Percentiles rank a stretch among this genome's conserved stretches.
These are phyloP conservation scores for Barnettozyma populi DNA, from an alignment of 805 yeast species.

Conservation along the genomic window DNA sequence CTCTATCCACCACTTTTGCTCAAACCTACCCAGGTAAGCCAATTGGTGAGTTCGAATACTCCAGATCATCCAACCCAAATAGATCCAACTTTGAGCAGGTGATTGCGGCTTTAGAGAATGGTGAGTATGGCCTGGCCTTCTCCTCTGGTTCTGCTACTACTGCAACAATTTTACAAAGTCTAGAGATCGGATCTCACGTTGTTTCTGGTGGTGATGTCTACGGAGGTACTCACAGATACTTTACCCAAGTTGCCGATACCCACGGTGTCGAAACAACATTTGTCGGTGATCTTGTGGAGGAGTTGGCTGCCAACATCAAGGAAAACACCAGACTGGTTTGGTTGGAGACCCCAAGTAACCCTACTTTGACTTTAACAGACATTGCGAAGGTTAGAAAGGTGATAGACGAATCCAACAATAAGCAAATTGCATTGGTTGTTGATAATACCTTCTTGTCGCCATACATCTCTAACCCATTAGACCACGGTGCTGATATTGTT, in stretches of 20 bases:
- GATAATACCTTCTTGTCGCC: constrained; percentile 90
- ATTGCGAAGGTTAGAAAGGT: constrained; percentile 55
- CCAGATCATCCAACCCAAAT: constrained; percentile 83
- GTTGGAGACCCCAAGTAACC: constrained; percentile 88
- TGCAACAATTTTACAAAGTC: constrained; percentile 66
- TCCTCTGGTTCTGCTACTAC: constrained; percentile 86
- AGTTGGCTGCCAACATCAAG: constrained; percentile 49
- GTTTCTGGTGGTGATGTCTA: constrained; percentile 81
- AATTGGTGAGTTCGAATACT: constrained; percentile 74
- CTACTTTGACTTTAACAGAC: constrained; percentile 76
- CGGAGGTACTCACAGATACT: constrained; percentile 90
- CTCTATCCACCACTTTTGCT: constrained; percentile 80
- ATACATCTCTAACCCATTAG: constrained; percentile 78
- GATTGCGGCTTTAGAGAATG: constrained; percentile 74
- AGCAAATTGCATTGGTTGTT: constrained; percentile 59
- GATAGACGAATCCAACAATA: constrained; percentile 44
- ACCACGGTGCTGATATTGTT: constrained; percentile 80
- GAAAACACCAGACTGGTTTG: constrained; percentile 71
- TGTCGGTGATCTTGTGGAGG: constrained; percentile 56
- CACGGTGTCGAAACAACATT: constrained; percentile 71
- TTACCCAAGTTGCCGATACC: constrained; percentile 76
- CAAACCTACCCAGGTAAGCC: constrained; percentile 76
- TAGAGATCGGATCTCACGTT: constrained; percentile 68
- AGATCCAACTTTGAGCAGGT: constrained; percentile 76
- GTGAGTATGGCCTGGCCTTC: constrained; percentile 69